Base-by-base conservation (phyloP, 352 stramenopile genomes). In the Globisporangium recalcitrans region DNA sequence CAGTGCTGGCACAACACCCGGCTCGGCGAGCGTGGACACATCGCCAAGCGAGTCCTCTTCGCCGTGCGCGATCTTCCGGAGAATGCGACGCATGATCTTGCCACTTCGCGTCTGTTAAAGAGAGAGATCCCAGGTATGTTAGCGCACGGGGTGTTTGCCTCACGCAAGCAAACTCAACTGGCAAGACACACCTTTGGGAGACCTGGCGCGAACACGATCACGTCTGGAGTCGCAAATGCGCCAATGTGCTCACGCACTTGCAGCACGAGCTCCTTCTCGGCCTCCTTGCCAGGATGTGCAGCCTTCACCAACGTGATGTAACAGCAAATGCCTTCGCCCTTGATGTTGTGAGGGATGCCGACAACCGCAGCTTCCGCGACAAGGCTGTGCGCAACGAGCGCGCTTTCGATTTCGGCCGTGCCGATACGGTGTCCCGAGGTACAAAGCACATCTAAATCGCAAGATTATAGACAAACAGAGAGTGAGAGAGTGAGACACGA, bases 31-130 rank as follows among this genome's bases (percentile, higher is more conserved):
- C 32, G 97, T 99, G 62, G 88, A 97, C n/a, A 93, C 96, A 73
- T 99, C 97, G 27, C 97, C 97, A 19, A 99, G 76, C 49, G 81
- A 90, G 62, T 97, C 94, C 51, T 95, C 81, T 70, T 99, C 96
- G 46, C 93, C 92, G 42, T 91, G 84, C 10, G 97, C 93, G 65
- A 99, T 98, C 81, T 99, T 99, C 55, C 97, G 92, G 44, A 99
- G 84, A 68, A 99, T 97, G 48, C 97, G 90, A 46, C 97, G 91
- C 96, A 99, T 99, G 70, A 99, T 99, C 83, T 99, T 97, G 63
- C 97, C 97, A 69, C 85, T 97, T 52, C 96, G 87, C 1, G 97
- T 99, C 91, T 31, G 27, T 31, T 6, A 2, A 31, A 31, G 27
- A 31, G 27, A 31, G 27, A 31, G 27, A 31, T n/a, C n/a, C n/a